Base-by-base conservation (phyloP, 1,139 yeast species). In the Diutina rugosa region DNA sequence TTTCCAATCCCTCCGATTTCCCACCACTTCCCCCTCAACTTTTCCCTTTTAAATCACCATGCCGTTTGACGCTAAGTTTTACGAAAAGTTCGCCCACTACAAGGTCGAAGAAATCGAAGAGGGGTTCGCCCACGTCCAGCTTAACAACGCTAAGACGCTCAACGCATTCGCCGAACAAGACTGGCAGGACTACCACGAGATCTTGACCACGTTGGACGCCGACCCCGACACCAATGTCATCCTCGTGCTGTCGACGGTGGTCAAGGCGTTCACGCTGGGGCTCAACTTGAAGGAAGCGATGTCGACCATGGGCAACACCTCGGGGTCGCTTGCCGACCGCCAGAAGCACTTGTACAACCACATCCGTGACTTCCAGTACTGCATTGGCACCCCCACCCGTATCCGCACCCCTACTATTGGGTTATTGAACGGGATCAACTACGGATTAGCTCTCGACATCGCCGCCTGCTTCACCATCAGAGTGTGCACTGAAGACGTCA, bases 371-470 rank as follows among this genome's bases (percentile, higher is more conserved):
- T 86, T 87, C 69, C 95, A 87, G 65, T 67, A 73, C 56, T 73
- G 81, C 56, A 78, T 86, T 59, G 69, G 73, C 2, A 67, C 75
- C 4, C 80, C 82, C 2, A 70, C 80, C 0, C 71, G 79, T 44
- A 74, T 78, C 59, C 63, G 61, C 44, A 77, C 80, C 5, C 83
- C 83, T 14, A 77, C 82, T 18, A 77, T 79, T 60, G 75, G 73
- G 26, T 66, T 78, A 38, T 65, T 78, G 59, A 78, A 78, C 63
- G 83, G 82, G 0, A 66, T 73, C 41, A 65, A 69, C 56, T 76
- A 74, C 63, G 95, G 95, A 0, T 74, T 87, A 56, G 95, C 87
- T 0, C 63, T 87, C 55, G 95, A 87, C 67, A 78, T 87, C 52
- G 71, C 85, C 10, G 69, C 84, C 28, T 79, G 86, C 1, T 74